Percentiles rank a stretch among this genome's conserved stretches.
Evolutionary conservation across 1,284 basidiomycete genomes (phyloP).

Genomic region (Boletus sp.): DNA sequence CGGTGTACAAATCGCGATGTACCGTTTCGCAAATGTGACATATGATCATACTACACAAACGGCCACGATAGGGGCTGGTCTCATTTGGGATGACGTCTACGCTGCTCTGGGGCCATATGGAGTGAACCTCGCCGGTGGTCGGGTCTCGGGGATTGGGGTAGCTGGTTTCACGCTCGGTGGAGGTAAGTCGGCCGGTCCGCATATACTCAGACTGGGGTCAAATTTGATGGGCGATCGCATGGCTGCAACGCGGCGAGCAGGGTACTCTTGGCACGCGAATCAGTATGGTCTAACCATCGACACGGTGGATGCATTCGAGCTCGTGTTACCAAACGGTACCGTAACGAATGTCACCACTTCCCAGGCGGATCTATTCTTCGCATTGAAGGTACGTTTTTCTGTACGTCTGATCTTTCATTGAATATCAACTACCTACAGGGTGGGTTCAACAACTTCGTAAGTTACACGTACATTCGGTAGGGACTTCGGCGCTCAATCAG

Average conservation of each 20-base stretch:
- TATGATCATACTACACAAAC: constrained; percentile 40
- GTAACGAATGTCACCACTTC: constrained; percentile 40
- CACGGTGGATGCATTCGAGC: constrained; percentile 46
- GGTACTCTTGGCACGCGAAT: constrained; percentile 55
- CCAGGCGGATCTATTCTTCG: constrained; percentile 48
- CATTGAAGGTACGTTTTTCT: constrained; percentile 39
- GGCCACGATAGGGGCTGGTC: constrained; percentile 33
- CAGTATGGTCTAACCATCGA: constrained; percentile 53
- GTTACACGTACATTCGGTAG: constrained; percentile 17
- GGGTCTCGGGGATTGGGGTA: constrained; percentile 47
- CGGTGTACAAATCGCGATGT: constrained; percentile 27
- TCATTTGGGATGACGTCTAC: constrained; percentile 45
- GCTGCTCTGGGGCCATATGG: constrained; percentile 42
- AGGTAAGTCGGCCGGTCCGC: constrained; percentile 16
- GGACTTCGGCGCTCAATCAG: not conserved
- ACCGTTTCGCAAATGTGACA: constrained; percentile 16
- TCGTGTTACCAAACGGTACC: constrained; percentile 50
- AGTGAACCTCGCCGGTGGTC: constrained; percentile 45
- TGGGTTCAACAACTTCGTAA: constrained; percentile 62
- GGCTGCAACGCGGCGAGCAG: constrained; percentile 28
- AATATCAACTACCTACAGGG: constrained; percentile 44
- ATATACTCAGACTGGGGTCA: not conserved
- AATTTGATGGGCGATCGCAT: constrained; percentile 6
- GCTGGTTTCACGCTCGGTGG: constrained; percentile 39
- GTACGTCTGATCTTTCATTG: constrained; percentile 46